These are phyloP conservation scores for Populus trichocarpa DNA, from an alignment of 441 rosid species.

Conservation along the genomic window DNA sequence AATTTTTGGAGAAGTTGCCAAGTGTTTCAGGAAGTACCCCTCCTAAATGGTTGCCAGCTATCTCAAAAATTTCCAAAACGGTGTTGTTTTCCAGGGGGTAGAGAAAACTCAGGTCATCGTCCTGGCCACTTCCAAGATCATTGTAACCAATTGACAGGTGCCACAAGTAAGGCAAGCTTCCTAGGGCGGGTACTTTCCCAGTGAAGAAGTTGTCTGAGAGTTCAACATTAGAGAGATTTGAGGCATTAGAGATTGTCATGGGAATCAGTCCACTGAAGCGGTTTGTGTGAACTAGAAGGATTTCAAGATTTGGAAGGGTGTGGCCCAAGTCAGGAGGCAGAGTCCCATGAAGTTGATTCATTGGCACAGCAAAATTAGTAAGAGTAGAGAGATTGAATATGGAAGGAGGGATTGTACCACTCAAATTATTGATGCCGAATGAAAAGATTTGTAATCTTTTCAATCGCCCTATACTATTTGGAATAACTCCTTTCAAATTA, in stretches of 20 bases:
- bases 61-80: not conserved
- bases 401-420: not conserved
- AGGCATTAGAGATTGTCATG: not conserved
- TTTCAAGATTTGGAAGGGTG: not conserved
- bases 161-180: not conserved
- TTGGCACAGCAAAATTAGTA: not conserved
- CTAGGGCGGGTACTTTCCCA: not conserved
- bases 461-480: no score
- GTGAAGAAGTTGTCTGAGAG: not conserved
- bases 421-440: not conserved
- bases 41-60: not conserved
- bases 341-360: not conserved
- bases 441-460: no score
- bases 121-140: not conserved
- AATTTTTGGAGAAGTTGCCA: not conserved
- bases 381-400: not conserved
- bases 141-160: not conserved
- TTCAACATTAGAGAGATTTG: not conserved
- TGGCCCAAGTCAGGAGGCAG: not conserved
- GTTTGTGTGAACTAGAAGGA: not conserved
- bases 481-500: no score
- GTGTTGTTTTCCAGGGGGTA: not conserved
- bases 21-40: not conserved
- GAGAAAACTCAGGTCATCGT: not conserved
- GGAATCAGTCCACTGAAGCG: not conserved